phyloP scores from a whole-genome alignment of 2,329 filamentous ascomycete species.

The Diplodia seriata region DNA sequence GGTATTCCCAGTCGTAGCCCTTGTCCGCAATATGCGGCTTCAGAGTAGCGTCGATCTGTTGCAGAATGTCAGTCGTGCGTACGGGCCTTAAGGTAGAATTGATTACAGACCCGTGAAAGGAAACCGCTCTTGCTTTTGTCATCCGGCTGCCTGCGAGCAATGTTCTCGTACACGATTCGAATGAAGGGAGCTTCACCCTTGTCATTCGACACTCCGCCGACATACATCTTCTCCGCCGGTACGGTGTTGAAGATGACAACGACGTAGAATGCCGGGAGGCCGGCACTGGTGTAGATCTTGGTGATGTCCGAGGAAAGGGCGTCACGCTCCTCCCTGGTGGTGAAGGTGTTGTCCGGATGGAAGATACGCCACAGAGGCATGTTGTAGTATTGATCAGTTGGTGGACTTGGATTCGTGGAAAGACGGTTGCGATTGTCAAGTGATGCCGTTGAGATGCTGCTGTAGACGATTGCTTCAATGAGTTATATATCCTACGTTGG shows the following conservation, averaged over 20 bases:
- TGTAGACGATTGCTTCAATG: neutral
- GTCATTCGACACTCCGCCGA: constrained; percentile 40
- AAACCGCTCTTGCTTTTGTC: neutral
- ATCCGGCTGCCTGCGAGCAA: constrained; percentile 33
- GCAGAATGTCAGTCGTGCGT: neutral
- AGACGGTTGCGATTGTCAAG: neutral
- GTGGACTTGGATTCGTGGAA: neutral
- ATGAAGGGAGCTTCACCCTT: constrained; percentile 1
- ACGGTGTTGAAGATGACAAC: constrained; percentile 51
- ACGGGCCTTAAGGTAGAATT: no score
- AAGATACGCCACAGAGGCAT: constrained; percentile 57
- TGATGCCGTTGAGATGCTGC: neutral
- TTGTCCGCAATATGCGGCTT: constrained; percentile 51
- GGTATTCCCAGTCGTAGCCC: constrained; percentile 54
- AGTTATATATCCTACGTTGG: neutral
- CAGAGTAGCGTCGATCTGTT: constrained; percentile 42
- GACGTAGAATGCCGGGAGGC: constrained; percentile 56
- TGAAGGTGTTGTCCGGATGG: constrained; percentile 43
- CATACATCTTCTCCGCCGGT: constrained; percentile 39
- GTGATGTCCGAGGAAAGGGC: constrained; percentile 49
- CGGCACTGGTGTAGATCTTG: constrained; percentile 48
- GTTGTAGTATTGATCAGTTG: neutral
- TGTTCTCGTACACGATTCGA: constrained; percentile 15
- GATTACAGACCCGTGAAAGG: neutral
- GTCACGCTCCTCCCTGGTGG: constrained; percentile 14